Evolutionary conservation across 2,329 filamentous ascomycete genomes (phyloP).

Genomic region (Colletotrichum aenigma): DNA sequence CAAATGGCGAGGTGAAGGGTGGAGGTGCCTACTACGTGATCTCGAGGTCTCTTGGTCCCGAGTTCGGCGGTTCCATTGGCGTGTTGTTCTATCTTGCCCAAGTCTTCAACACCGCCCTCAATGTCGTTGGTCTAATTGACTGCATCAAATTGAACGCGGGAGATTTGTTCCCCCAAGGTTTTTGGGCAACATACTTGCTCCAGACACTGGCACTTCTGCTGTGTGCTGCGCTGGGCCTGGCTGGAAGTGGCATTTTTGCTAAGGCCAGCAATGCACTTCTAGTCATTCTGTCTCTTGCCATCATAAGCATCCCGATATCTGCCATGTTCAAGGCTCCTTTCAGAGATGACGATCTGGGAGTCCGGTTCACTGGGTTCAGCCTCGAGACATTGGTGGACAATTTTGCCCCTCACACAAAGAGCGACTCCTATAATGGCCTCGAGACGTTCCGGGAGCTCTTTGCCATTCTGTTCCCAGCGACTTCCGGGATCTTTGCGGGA

Average conservation of each 20-base stretch:
- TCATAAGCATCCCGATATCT: conserved; percentile 84
- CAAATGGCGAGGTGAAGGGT: conserved; percentile 86
- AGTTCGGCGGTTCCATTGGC: conserved; percentile 89
- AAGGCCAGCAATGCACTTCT: conserved; percentile 80
- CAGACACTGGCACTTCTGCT: conserved; percentile 72
- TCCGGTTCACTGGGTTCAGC: conserved; percentile 81
- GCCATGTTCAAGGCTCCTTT: conserved; percentile 73
- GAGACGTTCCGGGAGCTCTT: conserved; percentile 83
- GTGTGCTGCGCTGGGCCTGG: conserved; percentile 77
- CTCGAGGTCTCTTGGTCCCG: conserved; percentile 81
- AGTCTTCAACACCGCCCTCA: conserved; percentile 85
- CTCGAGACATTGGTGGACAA: conserved; percentile 75
- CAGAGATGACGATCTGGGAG: conserved; percentile 60
- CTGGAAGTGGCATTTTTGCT: conserved; percentile 81
- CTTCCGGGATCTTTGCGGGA: conserved; percentile 67
- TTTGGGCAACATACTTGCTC: conserved; percentile 80
- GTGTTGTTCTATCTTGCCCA: conserved; percentile 92
- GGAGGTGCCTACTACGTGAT: conserved; percentile 91
- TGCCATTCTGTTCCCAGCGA: conserved; percentile 80
- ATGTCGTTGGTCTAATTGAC: conserved; percentile 84
- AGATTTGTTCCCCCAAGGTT: conserved; percentile 67
- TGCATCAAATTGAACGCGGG: conserved; percentile 81
- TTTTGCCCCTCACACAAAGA: conserved; percentile 70
- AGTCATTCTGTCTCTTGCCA: conserved; percentile 72
- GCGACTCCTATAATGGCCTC: conserved; percentile 64